Evolutionary conservation across 768 basidiomycete genomes (phyloP), one percentile per base, ranked within the genome.

Genomic region (Epithele typhae): DNA sequence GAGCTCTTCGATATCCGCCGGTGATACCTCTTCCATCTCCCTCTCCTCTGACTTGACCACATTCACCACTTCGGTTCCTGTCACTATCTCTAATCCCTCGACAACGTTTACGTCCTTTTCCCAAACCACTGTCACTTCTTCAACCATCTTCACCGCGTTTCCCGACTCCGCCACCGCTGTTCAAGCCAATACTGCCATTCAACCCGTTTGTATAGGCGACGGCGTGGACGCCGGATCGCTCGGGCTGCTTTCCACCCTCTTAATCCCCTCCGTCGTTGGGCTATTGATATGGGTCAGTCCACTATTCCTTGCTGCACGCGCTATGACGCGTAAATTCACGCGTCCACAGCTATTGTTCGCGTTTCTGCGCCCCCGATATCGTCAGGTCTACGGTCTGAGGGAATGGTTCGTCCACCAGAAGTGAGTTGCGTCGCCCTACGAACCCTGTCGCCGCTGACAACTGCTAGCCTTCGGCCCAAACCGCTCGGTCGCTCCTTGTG

Each of bases 341-440:
- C 36, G 14, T 45, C 40, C 25, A 37, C 40, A 88, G 87, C 60
- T 82, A 38, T 51, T 79, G 36, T 90, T 90, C 63, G 86, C 82
- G 21, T 64, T 82, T 37, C 52, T 87, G 18, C 73, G 87, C 33
- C 85, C 87, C 12, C 79, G 75, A 44, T 82, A 79, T 56, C 77
- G 85, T 45, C 82, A 87, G 67, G 59, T 90, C 12, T 90, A 88
- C 55, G 82, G 69, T 17, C 61, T 83, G 39, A 69, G 87, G 58
- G 84, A 87, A 59, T 90, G 87, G 87, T 90, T 90, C 61, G 74
- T 82, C 14, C 79, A 76, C 37, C 76, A 72, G 64, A 76, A 77
- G 85, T 89, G 60, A 66, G 82, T 73, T 2, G 10, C 10, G 14
- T 36, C 41, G 27, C 27, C 8, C 14, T 30, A 7, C 8, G 7